Conservation (phyloP, 768 basidiomycete species). For the Termitomyces heimii region DNA sequence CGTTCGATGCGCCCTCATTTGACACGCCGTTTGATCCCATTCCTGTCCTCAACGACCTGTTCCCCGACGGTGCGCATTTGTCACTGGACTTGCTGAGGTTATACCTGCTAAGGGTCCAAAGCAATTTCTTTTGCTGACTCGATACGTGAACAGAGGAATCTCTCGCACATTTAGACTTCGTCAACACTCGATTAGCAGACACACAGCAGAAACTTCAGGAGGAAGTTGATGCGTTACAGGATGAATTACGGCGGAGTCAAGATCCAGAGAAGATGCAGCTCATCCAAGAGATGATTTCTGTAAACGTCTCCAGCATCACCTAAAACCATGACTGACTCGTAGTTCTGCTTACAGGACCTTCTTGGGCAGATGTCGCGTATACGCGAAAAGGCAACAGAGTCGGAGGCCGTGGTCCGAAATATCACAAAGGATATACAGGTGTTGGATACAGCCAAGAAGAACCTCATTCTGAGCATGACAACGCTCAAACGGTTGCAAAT, state of each 20-base stretch:
- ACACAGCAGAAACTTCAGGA: conserved; percentile 64
- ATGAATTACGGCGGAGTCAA: conserved; percentile 68
- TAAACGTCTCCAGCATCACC: conserved; percentile 25
- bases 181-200: conserved; percentile 62
- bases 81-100: conserved; percentile 6
- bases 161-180: conserved; percentile 61
- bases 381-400: conserved; percentile 94
- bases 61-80: conserved; percentile 63
- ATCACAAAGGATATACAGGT: conserved; percentile 97
- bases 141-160: conserved; percentile 55
- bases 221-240: conserved; percentile 66
- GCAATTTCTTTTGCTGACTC: conserved; percentile 11
- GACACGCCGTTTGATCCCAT: conserved; percentile 47
- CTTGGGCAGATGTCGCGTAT: conserved; percentile 95
- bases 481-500: conserved; percentile 87
- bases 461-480: conserved; percentile 86
- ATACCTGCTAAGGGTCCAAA: neutral
- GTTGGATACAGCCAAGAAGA: conserved; percentile 90
- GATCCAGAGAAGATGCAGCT: conserved; percentile 85
- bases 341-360: conserved; percentile 56
- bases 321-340: neutral
- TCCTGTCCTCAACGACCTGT: conserved; percentile 60
- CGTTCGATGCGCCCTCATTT: conserved; percentile 47
- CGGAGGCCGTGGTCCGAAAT: conserved; percentile 90
- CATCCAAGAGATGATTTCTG: conserved; percentile 96